Evolutionary conservation across 2,329 filamentous ascomycete genomes (phyloP).

Genomic region (Xylaria sp.): DNA sequence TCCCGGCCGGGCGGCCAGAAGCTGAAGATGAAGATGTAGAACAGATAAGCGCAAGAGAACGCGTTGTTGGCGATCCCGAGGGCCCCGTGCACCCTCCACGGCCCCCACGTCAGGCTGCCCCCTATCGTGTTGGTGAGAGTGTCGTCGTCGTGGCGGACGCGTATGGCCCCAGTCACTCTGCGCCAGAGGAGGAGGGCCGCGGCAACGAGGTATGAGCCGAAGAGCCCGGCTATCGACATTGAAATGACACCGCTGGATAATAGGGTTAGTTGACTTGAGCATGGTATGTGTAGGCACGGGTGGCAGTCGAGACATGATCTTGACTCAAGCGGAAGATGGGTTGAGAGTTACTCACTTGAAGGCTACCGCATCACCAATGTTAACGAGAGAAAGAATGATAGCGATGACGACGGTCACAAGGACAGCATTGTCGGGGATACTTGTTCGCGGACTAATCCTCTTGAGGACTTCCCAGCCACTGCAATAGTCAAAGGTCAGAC

Average conservation of each 20-base stretch:
- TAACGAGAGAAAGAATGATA: slow-evolving; percentile 33
- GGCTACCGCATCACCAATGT: slow-evolving; percentile 32
- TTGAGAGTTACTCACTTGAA: slow-evolving; percentile 25
- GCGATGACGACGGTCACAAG: slow-evolving; percentile 28
- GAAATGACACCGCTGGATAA: slow-evolving; percentile 30
- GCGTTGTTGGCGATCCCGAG: slow-evolving; percentile 33
- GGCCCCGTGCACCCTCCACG: slow-evolving; percentile 31
- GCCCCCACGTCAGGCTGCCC: slow-evolving; percentile 30
- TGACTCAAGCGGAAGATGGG: too few species aligned
- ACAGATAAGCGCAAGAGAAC: slow-evolving; percentile 31
- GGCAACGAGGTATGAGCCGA: slow-evolving; percentile 34
- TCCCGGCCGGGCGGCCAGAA: slow-evolving; percentile 34
- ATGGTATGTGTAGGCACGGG: not conserved
- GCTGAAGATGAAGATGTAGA: slow-evolving; percentile 36
- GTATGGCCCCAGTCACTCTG: slow-evolving; percentile 31
- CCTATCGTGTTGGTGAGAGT: slow-evolving; percentile 29
- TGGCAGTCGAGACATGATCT: not conserved
- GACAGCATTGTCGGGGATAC: slow-evolving; percentile 33
- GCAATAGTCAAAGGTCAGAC: not conserved
- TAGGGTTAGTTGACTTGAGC: not conserved
- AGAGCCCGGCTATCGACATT: slow-evolving; percentile 34
- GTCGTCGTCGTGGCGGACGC: slow-evolving; percentile 21
- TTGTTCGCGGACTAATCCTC: slow-evolving; percentile 31
- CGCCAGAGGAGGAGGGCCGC: slow-evolving; percentile 28
- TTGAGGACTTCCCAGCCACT: slow-evolving; percentile 29